Conservation (phyloP, 1,139 yeast species). For the Geotrichum citri-aurantii region DNA sequence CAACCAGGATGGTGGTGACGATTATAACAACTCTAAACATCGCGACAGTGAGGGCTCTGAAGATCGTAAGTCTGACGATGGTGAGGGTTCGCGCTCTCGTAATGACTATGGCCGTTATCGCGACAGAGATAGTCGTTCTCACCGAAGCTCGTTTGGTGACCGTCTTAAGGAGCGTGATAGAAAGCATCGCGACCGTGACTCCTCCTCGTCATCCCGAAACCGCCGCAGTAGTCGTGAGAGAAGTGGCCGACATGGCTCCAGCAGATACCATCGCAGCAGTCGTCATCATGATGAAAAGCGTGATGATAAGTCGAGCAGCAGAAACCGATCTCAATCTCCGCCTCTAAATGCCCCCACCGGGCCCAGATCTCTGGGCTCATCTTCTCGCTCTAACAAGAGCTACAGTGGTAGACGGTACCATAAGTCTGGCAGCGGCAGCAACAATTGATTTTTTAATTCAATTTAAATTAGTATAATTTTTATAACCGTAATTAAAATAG, state of each 20-base stretch:
- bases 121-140: slow-evolving; percentile 9
- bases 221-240: slow-evolving; percentile 23
- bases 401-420: slow-evolving; percentile 10
- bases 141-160: slow-evolving; percentile 15
- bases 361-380: slow-evolving; percentile 21
- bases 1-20: not conserved
- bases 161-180: slow-evolving; percentile 17
- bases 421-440: slow-evolving; percentile 23
- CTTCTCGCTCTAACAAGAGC: slow-evolving; percentile 10
- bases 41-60: slow-evolving; percentile 21
- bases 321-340: slow-evolving; percentile 26
- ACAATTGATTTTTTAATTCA: not conserved
- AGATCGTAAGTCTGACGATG: slow-evolving; percentile 18
- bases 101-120: slow-evolving; percentile 12
- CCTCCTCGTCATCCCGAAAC: slow-evolving; percentile 11
- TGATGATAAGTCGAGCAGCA: slow-evolving; percentile 24
- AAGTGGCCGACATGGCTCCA: slow-evolving; percentile 20
- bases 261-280: slow-evolving; percentile 20
- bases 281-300: slow-evolving; percentile 22
- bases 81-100: slow-evolving; percentile 22
- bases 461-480: not conserved
- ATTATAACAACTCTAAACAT: slow-evolving; percentile 4
- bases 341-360: slow-evolving; percentile 30
- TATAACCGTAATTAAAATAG: not conserved
- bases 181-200: slow-evolving; percentile 18